These are phyloP conservation scores for Talaromyces sp. DNA, from an alignment of 2,329 filamentous ascomycete species.

Conservation along the genomic window DNA sequence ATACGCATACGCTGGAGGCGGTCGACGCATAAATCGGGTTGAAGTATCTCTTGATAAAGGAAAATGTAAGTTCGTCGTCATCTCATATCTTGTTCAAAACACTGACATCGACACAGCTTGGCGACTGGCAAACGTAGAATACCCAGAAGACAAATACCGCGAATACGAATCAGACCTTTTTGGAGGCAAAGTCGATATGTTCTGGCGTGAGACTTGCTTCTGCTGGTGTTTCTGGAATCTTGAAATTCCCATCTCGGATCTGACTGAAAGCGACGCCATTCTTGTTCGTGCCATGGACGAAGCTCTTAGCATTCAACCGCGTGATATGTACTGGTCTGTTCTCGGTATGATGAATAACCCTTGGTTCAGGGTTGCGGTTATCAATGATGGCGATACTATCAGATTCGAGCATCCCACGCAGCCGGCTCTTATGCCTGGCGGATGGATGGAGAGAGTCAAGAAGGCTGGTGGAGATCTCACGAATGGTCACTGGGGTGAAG, in stretches of 20 bases:
- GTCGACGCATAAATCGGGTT: conserved; percentile 75
- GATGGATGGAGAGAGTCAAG: conserved; percentile 93
- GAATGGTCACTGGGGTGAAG: conserved; percentile 84
- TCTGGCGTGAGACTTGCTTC: conserved; percentile 76
- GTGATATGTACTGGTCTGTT: conserved; percentile 95
- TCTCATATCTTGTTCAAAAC: neutral
- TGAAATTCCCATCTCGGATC: conserved; percentile 60
- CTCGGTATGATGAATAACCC: conserved; percentile 98
- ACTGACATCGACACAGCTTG: conserved; percentile 49
- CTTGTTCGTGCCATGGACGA: conserved; percentile 88
- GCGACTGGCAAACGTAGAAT: conserved; percentile 72
- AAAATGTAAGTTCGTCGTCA: conserved; percentile 44
- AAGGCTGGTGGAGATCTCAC: conserved; percentile 73
- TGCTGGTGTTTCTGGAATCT: conserved; percentile 93
- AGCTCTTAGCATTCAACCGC: conserved; percentile 76
- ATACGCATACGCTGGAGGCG: conserved; percentile 86
- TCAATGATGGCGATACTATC: conserved; percentile 61
- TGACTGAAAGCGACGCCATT: conserved; percentile 66
- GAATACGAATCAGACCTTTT: conserved; percentile 62
- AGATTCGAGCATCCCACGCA: conserved; percentile 87
- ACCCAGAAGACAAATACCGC: conserved; percentile 82
- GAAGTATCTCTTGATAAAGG: conserved; percentile 83
- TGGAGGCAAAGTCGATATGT: conserved; percentile 75
- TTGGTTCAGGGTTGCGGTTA: conserved; percentile 81
- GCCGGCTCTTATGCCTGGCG: conserved; percentile 70